Evolutionary conservation across 2,329 filamentous ascomycete genomes (phyloP).

Genomic region (Stagonosporopsis vannaccii): DNA sequence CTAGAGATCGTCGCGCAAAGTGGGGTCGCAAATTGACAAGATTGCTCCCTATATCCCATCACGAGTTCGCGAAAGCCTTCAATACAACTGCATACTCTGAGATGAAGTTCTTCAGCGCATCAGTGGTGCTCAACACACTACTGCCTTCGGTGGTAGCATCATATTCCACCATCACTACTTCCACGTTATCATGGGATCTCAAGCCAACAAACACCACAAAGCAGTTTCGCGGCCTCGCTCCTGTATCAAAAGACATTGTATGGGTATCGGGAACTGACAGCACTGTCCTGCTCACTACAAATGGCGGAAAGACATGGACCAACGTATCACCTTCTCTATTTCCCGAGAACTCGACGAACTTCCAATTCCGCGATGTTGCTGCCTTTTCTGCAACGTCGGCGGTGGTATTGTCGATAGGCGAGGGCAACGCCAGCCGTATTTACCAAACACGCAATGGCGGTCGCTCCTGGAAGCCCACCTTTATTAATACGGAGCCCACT

Average conservation of each 20-base stretch:
- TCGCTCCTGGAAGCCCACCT: slow-evolving; percentile 30
- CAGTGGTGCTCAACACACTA: not conserved
- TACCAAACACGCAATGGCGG: slow-evolving; percentile 34
- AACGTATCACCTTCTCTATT: slow-evolving; percentile 33
- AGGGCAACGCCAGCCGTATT: slow-evolving; percentile 33
- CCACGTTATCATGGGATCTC: slow-evolving; percentile 27
- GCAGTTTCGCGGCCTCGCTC: slow-evolving; percentile 38
- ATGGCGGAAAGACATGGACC: slow-evolving; percentile 33
- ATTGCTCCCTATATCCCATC: not conserved
- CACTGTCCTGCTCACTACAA: slow-evolving; percentile 36
- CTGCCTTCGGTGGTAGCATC: not conserved
- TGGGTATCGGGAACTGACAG: slow-evolving; percentile 39
- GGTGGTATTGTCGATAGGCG: slow-evolving; percentile 35
- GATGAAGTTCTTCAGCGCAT: not conserved
- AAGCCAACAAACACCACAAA: slow-evolving; percentile 34
- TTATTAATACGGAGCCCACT: slow-evolving; percentile 32
- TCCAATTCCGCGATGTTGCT: slow-evolving; percentile 41
- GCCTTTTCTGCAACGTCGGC: slow-evolving; percentile 31
- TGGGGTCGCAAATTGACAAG: not conserved
- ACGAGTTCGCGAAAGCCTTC: not conserved
- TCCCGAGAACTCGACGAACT: slow-evolving; percentile 29
- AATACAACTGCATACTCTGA: not conserved
- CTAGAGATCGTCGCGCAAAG: slow-evolving; percentile 8
- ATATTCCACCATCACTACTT: not conserved
- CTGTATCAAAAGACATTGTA: slow-evolving; percentile 24